Evolutionary conservation across 257 asterid genomes (phyloP).

Genomic region (Leonotis leonurus): DNA sequence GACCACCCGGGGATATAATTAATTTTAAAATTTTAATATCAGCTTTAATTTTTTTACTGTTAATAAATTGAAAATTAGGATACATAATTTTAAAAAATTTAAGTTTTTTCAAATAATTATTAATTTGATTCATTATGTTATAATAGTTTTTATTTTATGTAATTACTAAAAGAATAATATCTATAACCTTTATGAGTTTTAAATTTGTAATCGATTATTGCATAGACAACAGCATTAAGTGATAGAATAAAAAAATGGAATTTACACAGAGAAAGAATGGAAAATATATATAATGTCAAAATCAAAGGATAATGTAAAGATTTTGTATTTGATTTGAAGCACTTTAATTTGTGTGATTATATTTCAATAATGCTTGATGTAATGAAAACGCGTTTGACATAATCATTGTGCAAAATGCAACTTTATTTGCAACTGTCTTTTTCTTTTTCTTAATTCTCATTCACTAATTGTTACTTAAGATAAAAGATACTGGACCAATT

Average conservation of each 20-base stretch:
- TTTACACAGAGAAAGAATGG: not conserved
- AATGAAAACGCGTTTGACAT: slow-evolving; percentile 29
- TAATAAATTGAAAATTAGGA: no score
- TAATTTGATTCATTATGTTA: no score
- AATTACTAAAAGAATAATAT: no score
- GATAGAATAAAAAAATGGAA: not conserved
- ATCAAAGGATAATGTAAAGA: slow-evolving; percentile 21
- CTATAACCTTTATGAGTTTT: no score
- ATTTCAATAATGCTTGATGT: slow-evolving; percentile 28
- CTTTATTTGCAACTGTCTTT: slow-evolving; percentile 15
- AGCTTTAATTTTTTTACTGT: no score
- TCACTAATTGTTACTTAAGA: slow-evolving; percentile 26
- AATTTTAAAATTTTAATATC: no score
- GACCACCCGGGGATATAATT: no score
- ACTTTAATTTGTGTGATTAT: slow-evolving; percentile 20
- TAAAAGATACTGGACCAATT: slow-evolving; percentile 15
- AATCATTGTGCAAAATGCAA: slow-evolving; percentile 28
- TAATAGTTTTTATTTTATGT: no score
- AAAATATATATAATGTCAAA: not conserved
- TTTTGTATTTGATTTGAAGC: slow-evolving; percentile 17
- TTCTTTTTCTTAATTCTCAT: not conserved
- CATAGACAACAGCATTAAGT: no score
- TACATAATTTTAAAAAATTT: no score
- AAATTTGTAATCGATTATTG: no score
- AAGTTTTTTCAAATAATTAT: no score